A percentile compares a stretch with the other conserved stretches of the same genome.
Conservation (phyloP, 2,329 filamentous ascomycete species). For the Sporothrix euskadiensis region DNA sequence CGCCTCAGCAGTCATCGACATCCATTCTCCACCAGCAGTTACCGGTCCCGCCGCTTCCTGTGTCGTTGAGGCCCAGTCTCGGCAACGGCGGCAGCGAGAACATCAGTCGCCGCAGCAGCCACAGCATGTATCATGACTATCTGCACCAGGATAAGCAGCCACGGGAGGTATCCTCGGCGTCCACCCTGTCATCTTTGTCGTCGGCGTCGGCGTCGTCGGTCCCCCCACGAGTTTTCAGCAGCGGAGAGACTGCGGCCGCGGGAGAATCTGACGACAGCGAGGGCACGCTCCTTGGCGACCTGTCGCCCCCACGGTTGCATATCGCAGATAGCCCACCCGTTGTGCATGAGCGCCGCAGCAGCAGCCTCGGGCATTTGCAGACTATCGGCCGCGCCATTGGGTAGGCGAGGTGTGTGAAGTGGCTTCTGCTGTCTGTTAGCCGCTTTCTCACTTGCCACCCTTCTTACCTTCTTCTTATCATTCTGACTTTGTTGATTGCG, state of each 20-base stretch:
- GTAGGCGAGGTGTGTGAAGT: not conserved
- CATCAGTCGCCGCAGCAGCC: constrained; percentile 42
- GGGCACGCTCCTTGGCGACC: constrained; percentile 47
- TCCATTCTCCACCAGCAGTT: constrained; percentile 28
- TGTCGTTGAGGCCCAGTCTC: constrained; percentile 22
- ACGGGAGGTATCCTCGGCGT: not conserved
- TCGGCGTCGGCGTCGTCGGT: not conserved
- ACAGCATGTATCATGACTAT: constrained; percentile 26
- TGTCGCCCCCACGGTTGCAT: constrained; percentile 50
- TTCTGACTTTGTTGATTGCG: not conserved
- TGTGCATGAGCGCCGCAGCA: constrained; percentile 16
- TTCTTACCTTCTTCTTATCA: not conserved
- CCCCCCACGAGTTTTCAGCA: not conserved
- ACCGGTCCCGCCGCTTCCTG: constrained; percentile 31
- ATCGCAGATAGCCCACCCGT: not conserved
- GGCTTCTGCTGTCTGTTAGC: not conserved
- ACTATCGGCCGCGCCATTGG: constrained; percentile 24
- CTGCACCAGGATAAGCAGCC: not conserved
- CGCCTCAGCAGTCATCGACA: constrained; percentile 9
- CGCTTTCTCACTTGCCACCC: not conserved
- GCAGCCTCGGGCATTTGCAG: constrained; percentile 7
- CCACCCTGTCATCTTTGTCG: not conserved
- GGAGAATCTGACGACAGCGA: constrained; percentile 40
- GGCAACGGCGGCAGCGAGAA: constrained; percentile 34
- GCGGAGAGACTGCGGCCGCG: not conserved